Evolutionary conservation across 2,329 filamentous ascomycete genomes (phyloP).

Genomic region (Dactylonectria macrodidyma): DNA sequence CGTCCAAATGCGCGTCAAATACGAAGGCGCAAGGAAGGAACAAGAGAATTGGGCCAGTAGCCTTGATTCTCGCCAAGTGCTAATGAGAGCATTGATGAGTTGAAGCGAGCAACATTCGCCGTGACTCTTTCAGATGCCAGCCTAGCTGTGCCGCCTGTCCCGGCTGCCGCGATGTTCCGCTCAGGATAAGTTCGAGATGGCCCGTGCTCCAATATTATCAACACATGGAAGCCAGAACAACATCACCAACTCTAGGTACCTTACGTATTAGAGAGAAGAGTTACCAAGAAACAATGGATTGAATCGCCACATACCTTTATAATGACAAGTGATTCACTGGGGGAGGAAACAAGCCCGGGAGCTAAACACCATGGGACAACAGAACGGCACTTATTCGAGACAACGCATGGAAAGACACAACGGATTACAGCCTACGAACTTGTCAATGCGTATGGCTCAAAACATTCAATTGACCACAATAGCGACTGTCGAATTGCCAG

Average conservation of each 20-base stretch:
- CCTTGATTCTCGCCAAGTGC: not conserved
- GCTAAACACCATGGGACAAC: not conserved
- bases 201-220: constrained; percentile 20
- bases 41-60: not conserved
- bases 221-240: no score
- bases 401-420: not conserved
- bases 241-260: no score
- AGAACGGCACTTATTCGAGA: not conserved
- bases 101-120: not conserved
- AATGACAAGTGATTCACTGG: no score
- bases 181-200: constrained; percentile 6
- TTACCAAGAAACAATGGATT: not conserved
- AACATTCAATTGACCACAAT: not conserved
- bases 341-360: not conserved
- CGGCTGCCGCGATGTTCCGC: constrained; percentile 31
- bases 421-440: not conserved
- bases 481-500: not conserved
- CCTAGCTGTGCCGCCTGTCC: constrained; percentile 19
- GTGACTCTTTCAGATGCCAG: constrained; percentile 10
- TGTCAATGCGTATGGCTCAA: not conserved
- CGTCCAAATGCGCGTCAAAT: not conserved
- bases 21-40: not conserved
- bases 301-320: no score
- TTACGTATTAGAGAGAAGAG: not conserved
- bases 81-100: constrained; percentile 7